These are phyloP conservation scores for Microascus cirrosus DNA, from an alignment of 2,329 filamentous ascomycete genomes.

Conservation along the genomic window DNA sequence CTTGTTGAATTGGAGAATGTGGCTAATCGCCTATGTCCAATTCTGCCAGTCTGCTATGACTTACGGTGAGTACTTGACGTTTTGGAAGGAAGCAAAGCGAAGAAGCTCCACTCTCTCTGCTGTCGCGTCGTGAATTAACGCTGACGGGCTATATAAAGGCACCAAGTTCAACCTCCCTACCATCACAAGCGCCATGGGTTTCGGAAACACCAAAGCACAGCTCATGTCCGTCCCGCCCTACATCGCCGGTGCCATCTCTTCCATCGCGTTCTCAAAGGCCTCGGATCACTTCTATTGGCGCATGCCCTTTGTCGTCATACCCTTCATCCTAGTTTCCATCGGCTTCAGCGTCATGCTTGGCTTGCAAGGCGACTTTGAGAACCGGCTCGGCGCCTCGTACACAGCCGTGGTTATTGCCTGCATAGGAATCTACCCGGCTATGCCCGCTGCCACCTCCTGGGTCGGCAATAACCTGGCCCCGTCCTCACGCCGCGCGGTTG, in stretches of 20 bases:
- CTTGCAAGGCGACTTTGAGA: conserved; percentile 16
- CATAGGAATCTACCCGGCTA: conserved; percentile 59
- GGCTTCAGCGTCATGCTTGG: conserved; percentile 59
- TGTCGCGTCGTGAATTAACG: not conserved
- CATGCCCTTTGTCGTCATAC: conserved; percentile 54
- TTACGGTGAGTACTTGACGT: not conserved
- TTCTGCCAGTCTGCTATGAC: conserved; percentile 10
- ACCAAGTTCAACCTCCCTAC: conserved; percentile 42
- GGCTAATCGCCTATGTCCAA: conserved; percentile 31
- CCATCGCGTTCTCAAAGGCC: conserved; percentile 49
- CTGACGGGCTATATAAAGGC: conserved; percentile 34
- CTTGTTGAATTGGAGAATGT: conserved; percentile 67
- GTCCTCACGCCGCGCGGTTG: conserved; percentile 52
- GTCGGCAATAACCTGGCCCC: conserved; percentile 56
- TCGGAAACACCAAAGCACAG: conserved; percentile 31
- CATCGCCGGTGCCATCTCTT: conserved; percentile 49
- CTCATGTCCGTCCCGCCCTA: conserved; percentile 48
- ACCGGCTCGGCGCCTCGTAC: conserved; percentile 46
- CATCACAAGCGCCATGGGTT: conserved; percentile 31
- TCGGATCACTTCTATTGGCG: conserved; percentile 54
- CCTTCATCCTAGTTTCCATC: conserved; percentile 47
- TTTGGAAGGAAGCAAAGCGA: not conserved
- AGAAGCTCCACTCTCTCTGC: not conserved
- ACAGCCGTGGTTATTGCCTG: conserved; percentile 59
- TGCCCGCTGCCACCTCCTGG: conserved; percentile 63